Conservation (phyloP, 768 basidiomycete species). For the Suillus lakei region DNA sequence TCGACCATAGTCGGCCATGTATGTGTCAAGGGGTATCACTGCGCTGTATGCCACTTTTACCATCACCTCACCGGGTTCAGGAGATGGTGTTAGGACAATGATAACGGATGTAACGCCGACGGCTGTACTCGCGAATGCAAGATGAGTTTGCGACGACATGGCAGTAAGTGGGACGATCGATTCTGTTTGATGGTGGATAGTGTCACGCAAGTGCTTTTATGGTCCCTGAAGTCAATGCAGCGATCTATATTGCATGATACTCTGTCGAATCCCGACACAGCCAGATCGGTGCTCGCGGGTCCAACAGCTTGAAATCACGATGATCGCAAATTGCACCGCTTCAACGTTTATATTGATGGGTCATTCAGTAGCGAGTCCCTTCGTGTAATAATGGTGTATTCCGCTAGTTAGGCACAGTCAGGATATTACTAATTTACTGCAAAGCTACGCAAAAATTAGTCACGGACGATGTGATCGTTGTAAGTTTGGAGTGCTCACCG, state of each 20-base stretch:
- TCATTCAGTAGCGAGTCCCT: not conserved
- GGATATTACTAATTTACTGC: not conserved
- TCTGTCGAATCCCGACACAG: not conserved
- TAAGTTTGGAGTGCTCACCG: not conserved
- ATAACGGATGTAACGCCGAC: constrained; percentile 41
- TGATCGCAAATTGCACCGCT: not conserved
- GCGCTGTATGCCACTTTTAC: constrained; percentile 46
- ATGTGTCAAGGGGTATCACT: constrained; percentile 47
- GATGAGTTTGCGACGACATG: constrained; percentile 36
- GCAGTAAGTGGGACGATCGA: not conserved
- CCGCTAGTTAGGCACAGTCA: too few relatives aligned
- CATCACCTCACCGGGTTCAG: constrained; percentile 43
- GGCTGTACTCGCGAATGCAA: constrained; percentile 44
- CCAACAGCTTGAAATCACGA: not conserved
- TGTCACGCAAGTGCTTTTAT: not conserved
- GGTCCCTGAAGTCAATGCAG: not conserved
- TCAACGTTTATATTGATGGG: not conserved
- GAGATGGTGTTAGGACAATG: constrained; percentile 39
- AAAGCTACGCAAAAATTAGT: not conserved
- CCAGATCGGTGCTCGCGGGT: not conserved
- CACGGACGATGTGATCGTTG: not conserved
- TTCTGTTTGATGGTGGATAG: not conserved
- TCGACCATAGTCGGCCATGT: constrained; percentile 41
- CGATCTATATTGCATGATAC: not conserved
- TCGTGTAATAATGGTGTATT: too few relatives aligned